Evolutionary conservation across 352 stramenopile species (phyloP), one percentile per base, ranked within the genome.

Genomic region (Globisporangium parvum): DNA sequence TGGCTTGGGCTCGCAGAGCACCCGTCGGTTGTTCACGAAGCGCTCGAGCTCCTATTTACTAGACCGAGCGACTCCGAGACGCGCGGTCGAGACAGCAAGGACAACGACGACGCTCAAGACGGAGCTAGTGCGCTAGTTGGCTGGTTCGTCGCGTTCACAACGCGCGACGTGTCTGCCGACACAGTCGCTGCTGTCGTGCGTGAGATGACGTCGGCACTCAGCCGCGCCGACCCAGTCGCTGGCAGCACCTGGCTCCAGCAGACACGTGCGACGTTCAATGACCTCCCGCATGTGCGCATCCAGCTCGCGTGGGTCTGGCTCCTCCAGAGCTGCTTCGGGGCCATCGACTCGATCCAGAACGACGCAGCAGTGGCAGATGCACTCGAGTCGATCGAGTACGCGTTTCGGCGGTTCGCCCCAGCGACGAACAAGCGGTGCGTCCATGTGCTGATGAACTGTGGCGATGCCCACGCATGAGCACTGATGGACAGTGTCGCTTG

Each of bases 301-400:
- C 67, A 71, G 18, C 45, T 88, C 18, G 63, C 72, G 35, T 88
- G 77, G 77, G 77, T 78, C 57, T 88, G 78, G 78, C 69, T 88
- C n/a, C 33, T 85, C 45, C 63, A 66, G 44, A 18, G 21, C 20
- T 48, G 59, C 35, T 47, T 39, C 12, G 33, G 24, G 11, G 17
- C 14, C 1, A 12, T 20, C 6, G 50, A 31, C 15, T 59, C 24
- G 49, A 45, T 47, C 48, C 28, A 54, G 18, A 41, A 53, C 12
- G 33, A 57, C 17, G 20, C 45, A 20, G 21, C 26, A 8, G 40
- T 67, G 45, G 59, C 42, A 1, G 58, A 75, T 26, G 59, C 71
- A 5, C 70, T 88, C 0, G 71, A 86, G 67, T 77, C 69, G 4
- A 45, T 88, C 47, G 78, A 88, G 60, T 86, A 85, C 49, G 63